Base-by-base conservation (phyloP, 1,139 yeast genomes). In the Williopsis jadinii region DNA sequence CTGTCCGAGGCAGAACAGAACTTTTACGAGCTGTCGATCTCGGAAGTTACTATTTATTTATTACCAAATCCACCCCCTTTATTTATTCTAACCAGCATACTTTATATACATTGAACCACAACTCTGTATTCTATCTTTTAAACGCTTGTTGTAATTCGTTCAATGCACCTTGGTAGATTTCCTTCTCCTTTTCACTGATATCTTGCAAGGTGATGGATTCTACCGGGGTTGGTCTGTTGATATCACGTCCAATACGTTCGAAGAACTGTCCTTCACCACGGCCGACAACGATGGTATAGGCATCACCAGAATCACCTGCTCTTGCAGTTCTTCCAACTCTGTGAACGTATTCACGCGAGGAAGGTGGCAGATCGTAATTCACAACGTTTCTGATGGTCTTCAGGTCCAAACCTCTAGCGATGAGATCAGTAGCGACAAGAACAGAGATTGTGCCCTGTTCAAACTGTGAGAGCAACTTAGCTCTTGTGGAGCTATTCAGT, bases 301-400 rank as follows among this genome's bases (percentile, higher is more conserved):
- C 95, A 39, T 70, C 67, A 56, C 99, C 99, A 0, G 53, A 39
- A 38, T 80, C 75, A 42, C 84, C 81, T 2, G 97, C 98, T 63
- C 98, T 78, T 1, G 97, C 97, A 0, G 97, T 90, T 67, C 98
- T 80, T 35, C 98, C 98, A 30, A 90, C 92, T 52, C 98, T 74
- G 61, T 92, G 99, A 29, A 92, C 86, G 54, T 92, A 94, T 55
- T 92, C 98, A 50, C 94, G 80, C 1, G 92, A 75, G 0, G 95
- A 84, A 36, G 80, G 74, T 9, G 98, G 98, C 43, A 88, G 65
- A 54, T 94, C 98, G 59, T 92, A 92, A 61, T 92, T 94, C 41
- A 92, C 64, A 11, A 92, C 97, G 47, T 80, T 77, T 28, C 79
- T 71, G 39, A 94, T 78, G 8, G 80, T 71, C 9, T 73, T 66